phyloP scores from a whole-genome alignment of 352 stramenopile genomes.

The Pythium oligandrum region DNA sequence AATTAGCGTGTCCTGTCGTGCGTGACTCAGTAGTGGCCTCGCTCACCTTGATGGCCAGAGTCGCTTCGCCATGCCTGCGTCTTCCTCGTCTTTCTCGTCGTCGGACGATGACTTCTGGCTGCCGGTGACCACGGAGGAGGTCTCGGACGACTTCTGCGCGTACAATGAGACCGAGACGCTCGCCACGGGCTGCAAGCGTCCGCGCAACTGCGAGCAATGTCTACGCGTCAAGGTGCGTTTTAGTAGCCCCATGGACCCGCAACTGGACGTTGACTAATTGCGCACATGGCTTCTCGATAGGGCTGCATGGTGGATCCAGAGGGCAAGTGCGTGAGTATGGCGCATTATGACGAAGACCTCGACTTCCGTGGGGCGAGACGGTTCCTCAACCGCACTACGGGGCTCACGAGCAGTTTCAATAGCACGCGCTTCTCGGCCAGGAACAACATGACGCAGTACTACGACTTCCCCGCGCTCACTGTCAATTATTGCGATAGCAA shows the following conservation, averaged over 20 bases:
- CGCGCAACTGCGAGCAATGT: not conserved
- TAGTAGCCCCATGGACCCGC: too few species aligned
- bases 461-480: not conserved
- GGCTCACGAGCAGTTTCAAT: not conserved
- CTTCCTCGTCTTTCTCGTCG: not conserved
- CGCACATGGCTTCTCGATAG: not conserved
- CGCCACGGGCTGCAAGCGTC: not conserved
- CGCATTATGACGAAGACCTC: not conserved
- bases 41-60: too few species aligned
- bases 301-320: not conserved
- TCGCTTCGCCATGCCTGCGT: too few species aligned
- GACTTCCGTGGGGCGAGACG: not conserved
- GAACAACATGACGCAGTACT: not conserved
- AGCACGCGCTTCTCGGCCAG: not conserved
- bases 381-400: too few species aligned
- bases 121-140: not conserved
- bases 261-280: not conserved
- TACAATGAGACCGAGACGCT: not conserved
- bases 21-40: too few species aligned
- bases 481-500: not conserved
- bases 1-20: too few species aligned
- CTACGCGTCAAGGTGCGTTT: not conserved
- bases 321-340: not conserved
- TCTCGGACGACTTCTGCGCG: not conserved
- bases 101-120: not conserved